Conservation (phyloP, 495 filamentous ascomycete species). For the Aspergillus sclerotioniger region DNA sequence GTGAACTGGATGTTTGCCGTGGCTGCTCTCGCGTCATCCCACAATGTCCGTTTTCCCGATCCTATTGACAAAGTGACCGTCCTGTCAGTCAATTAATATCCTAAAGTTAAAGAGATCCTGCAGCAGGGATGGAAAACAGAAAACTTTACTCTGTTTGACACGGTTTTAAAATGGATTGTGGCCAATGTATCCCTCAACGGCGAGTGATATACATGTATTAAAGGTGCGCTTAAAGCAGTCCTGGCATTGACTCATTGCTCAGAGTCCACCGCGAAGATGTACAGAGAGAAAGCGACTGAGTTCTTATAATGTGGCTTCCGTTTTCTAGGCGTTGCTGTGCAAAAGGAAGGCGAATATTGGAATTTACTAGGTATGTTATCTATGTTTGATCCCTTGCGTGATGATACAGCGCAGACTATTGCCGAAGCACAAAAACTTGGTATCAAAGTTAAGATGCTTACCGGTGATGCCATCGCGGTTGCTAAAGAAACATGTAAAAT, state of each 20-base stretch:
- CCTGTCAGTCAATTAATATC: constrained; percentile 63
- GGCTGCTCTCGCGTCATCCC: constrained; percentile 67
- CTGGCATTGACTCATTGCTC: constrained; percentile 60
- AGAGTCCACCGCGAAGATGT: constrained; percentile 56
- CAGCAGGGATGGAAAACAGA: constrained; percentile 65
- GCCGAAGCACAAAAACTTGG: constrained; percentile 68
- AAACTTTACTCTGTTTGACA: constrained; percentile 71
- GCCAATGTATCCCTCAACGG: constrained; percentile 59
- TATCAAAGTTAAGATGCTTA: constrained; percentile 74
- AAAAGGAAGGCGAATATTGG: constrained; percentile 61
- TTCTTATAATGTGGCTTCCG: constrained; percentile 75
- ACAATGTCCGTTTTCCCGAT: constrained; percentile 71
- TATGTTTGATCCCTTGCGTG: constrained; percentile 73
- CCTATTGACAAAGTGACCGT: constrained; percentile 75
- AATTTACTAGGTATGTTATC: constrained; percentile 67
- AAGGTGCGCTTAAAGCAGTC: constrained; percentile 71
- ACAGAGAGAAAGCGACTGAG: constrained; percentile 63
- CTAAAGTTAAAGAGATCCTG: constrained; percentile 63
- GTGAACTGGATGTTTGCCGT: constrained; percentile 76
- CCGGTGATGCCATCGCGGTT: constrained; percentile 72
- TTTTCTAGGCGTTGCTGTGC: constrained; percentile 67
- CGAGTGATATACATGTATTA: constrained; percentile 63
- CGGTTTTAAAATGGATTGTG: constrained; percentile 72
- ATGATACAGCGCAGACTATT: constrained; percentile 75
- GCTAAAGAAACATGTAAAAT: constrained; percentile 78